phyloP scores from a whole-genome alignment of 192 early-diverging fungal species.

The Allomyces macrogynus region DNA sequence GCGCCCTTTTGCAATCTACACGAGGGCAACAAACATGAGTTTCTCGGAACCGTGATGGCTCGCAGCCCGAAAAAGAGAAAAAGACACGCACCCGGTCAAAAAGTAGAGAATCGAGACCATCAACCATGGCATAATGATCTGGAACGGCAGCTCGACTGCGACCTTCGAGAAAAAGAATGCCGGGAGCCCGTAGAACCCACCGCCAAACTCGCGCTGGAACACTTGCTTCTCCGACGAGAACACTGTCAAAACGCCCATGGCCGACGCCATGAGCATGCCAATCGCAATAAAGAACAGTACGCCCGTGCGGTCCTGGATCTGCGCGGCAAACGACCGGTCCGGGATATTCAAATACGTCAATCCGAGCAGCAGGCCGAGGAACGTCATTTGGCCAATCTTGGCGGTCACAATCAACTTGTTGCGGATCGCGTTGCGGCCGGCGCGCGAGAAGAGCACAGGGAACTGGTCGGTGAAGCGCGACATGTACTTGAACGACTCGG shows the following conservation, averaged over 20 bases:
- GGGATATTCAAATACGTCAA: conserved; percentile 27
- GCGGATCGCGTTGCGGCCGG: conserved; percentile 18
- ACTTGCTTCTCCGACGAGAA: conserved; percentile 30
- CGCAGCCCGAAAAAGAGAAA: too few relatives aligned
- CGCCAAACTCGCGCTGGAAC: conserved; percentile 31
- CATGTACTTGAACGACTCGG: conserved; percentile 12
- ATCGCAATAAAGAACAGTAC: conserved; percentile 27
- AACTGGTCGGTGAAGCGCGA: conserved; percentile 13
- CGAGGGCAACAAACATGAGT: too few relatives aligned
- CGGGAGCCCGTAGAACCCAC: conserved; percentile 29
- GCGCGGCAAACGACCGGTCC: conserved; percentile 8
- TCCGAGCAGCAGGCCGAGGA: conserved; percentile 29
- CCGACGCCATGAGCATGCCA: conserved; percentile 18
- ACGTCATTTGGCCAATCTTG: conserved; percentile 18
- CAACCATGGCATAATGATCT: conserved; percentile 22
- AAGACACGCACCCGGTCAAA: too few relatives aligned
- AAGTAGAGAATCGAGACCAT: conserved; percentile 20
- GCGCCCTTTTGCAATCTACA: conserved; percentile 12
- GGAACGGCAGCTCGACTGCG: conserved; percentile 28
- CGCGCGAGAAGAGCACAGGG: conserved; percentile 18
- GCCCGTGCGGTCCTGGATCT: conserved; percentile 27
- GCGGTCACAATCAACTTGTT: conserved; percentile 24
- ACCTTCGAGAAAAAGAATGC: conserved; percentile 35
- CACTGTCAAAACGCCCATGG: conserved; percentile 22
- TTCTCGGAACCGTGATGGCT: too few relatives aligned